These are phyloP conservation scores for Colletotrichum tamarilloi DNA, from an alignment of 2,329 filamentous ascomycete genomes.

Conservation along the genomic window DNA sequence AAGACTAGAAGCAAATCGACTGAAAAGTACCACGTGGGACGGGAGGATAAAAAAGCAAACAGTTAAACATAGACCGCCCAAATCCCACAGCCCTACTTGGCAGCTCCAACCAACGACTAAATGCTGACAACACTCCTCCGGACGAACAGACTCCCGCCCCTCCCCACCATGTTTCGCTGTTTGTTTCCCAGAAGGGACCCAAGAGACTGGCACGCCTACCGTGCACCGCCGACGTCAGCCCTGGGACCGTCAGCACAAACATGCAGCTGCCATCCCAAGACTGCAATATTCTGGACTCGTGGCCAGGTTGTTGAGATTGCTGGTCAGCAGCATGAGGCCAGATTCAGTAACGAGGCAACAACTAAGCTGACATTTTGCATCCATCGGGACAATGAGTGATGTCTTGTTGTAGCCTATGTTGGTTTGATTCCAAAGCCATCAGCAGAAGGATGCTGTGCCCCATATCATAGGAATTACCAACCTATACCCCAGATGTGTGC, in stretches of 20 bases:
- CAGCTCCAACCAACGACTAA: not conserved
- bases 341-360: not conserved
- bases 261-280: not conserved
- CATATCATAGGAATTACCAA: not conserved
- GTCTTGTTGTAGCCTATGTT: not conserved
- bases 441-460: not conserved
- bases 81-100: not conserved
- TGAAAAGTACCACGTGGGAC: not conserved
- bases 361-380: not conserved
- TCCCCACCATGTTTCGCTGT: not conserved
- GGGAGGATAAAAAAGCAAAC: not conserved
- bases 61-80: not conserved
- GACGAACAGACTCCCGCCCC: not conserved
- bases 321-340: not conserved
- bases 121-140: not conserved
- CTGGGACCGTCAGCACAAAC: not conserved
- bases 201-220: not conserved
- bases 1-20: not conserved
- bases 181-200: not conserved
- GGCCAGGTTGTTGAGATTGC: not conserved
- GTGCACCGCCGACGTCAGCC: not conserved
- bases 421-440: not conserved
- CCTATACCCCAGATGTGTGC: not conserved
- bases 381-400: no score
- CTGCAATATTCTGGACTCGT: not conserved